These are phyloP conservation scores for Hygrophila difformis DNA, from an alignment of 257 asterid species.

Conservation along the genomic window DNA sequence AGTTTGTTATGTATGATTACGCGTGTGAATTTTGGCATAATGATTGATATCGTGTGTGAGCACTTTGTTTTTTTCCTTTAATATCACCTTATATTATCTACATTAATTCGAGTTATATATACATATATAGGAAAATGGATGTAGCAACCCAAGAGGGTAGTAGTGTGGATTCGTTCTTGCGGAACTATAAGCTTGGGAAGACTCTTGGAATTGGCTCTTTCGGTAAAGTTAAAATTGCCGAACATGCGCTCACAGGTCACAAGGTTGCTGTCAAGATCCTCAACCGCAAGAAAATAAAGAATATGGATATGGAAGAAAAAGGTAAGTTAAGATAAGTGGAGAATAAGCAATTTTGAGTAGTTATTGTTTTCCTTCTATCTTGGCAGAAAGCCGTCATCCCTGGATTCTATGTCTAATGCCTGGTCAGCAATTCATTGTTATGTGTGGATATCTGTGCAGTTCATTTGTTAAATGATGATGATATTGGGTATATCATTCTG, in stretches of 20 bases:
- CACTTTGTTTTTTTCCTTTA: too few species aligned
- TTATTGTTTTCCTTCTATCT: constrained; percentile 2
- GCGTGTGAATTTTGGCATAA: too few species aligned
- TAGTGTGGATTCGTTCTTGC: constrained; percentile 57
- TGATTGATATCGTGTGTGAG: not conserved
- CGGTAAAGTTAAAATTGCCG: constrained; percentile 86
- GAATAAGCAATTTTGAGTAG: not conserved
- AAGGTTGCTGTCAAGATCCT: constrained; percentile 93
- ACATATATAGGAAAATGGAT: constrained; percentile 53
- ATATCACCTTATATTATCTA: constrained; percentile 1
- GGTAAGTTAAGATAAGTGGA: constrained; percentile 25
- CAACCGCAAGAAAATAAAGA: constrained; percentile 79
- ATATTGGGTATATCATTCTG: too few species aligned
- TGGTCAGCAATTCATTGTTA: too few species aligned
- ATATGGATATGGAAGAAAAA: constrained; percentile 95
- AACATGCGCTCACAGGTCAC: constrained; percentile 72
- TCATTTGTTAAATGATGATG: too few species aligned
- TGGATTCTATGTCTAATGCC: too few species aligned
- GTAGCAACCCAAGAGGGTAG: constrained; percentile 48
- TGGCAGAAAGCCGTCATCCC: too few species aligned
- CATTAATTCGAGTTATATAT: constrained; percentile 1
- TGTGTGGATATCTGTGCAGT: constrained; percentile 1
- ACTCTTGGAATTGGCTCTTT: constrained; percentile 91
- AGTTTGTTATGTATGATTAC: too few species aligned
- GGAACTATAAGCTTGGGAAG: constrained; percentile 87